These are phyloP conservation scores for Scortechinia acanthostroma DNA, from an alignment of 2,329 filamentous ascomycete species.

Conservation along the genomic window DNA sequence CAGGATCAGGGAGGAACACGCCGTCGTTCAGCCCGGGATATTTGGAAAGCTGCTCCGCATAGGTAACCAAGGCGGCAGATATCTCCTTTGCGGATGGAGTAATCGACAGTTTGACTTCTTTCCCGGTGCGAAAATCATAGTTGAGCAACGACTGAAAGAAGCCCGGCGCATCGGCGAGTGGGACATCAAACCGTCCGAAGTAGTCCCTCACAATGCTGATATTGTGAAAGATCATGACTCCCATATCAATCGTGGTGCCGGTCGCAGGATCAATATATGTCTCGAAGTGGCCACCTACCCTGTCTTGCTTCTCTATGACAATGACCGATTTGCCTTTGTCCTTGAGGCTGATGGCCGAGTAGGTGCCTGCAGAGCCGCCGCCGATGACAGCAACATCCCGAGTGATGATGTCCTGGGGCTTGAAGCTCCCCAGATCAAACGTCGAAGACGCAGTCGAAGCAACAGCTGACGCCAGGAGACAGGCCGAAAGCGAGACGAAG, in stretches of 20 bases:
- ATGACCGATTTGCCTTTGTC: constrained; percentile 23
- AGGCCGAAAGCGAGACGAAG: neutral
- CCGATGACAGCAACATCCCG: constrained; percentile 24
- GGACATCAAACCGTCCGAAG: constrained; percentile 32
- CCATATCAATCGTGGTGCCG: constrained; percentile 20
- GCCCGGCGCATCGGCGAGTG: constrained; percentile 3
- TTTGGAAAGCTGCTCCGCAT: constrained; percentile 6
- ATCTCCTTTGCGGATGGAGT: neutral
- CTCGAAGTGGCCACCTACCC: constrained; percentile 37
- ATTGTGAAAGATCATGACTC: constrained; percentile 27
- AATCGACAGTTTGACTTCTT: neutral
- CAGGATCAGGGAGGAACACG: constrained; percentile 13
- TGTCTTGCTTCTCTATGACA: constrained; percentile 25
- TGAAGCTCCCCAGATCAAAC: too few species aligned
- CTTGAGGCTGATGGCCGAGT: constrained; percentile 26
- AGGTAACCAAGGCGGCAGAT: neutral
- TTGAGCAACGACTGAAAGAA: neutral
- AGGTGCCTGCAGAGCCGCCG: constrained; percentile 28
- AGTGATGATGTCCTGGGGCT: too few species aligned
- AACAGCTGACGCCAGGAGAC: too few species aligned
- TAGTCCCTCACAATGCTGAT: constrained; percentile 28
- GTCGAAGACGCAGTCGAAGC: too few species aligned
- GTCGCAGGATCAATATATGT: constrained; percentile 31
- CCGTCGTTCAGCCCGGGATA: constrained; percentile 14
- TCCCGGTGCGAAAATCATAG: neutral